Conservation (phyloP, 2,329 filamentous ascomycete genomes). For the Neonectria coccinea region DNA sequence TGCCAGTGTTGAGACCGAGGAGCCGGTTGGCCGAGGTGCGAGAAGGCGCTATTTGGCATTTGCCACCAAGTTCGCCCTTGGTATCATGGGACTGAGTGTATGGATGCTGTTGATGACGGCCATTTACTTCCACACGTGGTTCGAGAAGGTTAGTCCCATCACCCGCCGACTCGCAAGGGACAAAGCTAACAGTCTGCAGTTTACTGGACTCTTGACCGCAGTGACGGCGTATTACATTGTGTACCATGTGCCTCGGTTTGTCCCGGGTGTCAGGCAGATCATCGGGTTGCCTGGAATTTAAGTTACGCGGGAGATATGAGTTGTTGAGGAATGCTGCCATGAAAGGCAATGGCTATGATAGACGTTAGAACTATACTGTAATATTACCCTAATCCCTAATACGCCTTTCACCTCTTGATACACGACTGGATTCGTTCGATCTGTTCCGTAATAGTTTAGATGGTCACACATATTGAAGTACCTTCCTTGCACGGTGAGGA, state of each 20-base stretch:
- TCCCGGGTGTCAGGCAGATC: constrained; percentile 59
- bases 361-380: constrained; percentile 22
- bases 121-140: constrained; percentile 98
- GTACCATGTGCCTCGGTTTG: constrained; percentile 64
- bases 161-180: fast-evolving
- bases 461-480: too few relatives aligned
- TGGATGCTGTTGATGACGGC: constrained; percentile 99
- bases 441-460: too few relatives aligned
- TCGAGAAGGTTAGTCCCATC: constrained; percentile 83
- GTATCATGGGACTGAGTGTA: constrained; percentile 77
- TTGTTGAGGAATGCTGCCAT: not conserved
- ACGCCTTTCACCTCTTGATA: not conserved
- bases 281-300: constrained; percentile 66
- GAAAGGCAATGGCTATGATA: constrained; percentile 10
- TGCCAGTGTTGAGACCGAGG: constrained; percentile 61
- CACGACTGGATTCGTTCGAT: too few relatives aligned
- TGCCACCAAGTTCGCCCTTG: constrained; percentile 67
- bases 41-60: constrained; percentile 54
- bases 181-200: constrained; percentile 51
- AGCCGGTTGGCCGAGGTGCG: constrained; percentile 38
- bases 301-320: constrained; percentile 3
- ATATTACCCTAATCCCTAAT: constrained; percentile 1
- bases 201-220: constrained; percentile 66
- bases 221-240: constrained; percentile 60
- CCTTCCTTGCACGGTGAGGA: not conserved